Conservation (phyloP, 2,329 filamentous ascomycete species). For the Fusarium miscanthi region DNA sequence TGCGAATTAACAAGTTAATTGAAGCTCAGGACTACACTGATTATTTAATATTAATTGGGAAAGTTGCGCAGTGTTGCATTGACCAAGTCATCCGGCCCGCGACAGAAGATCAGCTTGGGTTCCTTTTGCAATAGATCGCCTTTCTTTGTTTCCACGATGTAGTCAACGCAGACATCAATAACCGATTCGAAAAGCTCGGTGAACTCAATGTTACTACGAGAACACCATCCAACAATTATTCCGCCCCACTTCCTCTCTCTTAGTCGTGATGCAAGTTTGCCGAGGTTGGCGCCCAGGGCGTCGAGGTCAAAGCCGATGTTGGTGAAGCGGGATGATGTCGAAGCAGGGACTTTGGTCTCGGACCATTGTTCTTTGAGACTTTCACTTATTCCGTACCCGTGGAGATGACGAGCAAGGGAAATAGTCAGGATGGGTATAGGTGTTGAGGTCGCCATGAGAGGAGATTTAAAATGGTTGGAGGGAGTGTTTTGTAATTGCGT, state of each 20-base stretch:
- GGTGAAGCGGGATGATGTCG: neutral
- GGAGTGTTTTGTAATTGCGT: neutral
- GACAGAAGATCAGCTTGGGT: conserved; percentile 24
- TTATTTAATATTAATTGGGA: accelerated
- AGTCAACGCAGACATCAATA: neutral
- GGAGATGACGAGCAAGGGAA: conserved; percentile 6
- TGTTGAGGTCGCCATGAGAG: neutral
- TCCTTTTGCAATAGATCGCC: neutral
- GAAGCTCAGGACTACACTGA: accelerated
- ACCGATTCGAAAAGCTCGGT: conserved; percentile 14
- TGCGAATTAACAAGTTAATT: accelerated
- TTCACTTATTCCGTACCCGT: neutral
- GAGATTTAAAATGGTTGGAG: accelerated
- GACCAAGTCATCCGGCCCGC: neutral
- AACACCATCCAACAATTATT: conserved; percentile 13
- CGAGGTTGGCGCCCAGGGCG: neutral
- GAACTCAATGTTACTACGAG: conserved; percentile 3
- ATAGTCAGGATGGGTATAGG: conserved; percentile 1
- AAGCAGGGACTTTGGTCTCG: neutral
- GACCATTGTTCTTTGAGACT: conserved; percentile 11
- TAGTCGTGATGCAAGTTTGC: neutral
- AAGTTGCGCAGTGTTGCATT: conserved; percentile 19
- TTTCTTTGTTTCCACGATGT: neutral
- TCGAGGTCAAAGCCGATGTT: conserved; percentile 21
- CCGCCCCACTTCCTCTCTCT: neutral